phyloP scores from a whole-genome alignment of 1,284 basidiomycete species.

The Dichomitus squalens region DNA sequence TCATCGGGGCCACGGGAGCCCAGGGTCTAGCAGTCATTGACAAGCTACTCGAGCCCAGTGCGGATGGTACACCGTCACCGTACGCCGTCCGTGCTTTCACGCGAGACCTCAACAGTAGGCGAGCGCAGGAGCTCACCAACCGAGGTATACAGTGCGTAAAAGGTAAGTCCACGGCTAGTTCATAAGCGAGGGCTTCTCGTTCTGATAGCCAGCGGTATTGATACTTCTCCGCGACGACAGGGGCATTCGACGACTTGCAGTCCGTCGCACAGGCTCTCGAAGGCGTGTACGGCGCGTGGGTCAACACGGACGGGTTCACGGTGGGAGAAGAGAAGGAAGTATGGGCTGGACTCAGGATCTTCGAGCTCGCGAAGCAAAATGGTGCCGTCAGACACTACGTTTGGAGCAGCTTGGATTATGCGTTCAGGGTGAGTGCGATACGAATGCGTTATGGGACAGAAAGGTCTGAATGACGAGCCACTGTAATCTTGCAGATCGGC shows the following conservation, averaged over 20 bases:
- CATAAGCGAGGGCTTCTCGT: background rate
- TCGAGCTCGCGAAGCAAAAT: slow-evolving; percentile 46
- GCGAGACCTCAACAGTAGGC: slow-evolving; percentile 39
- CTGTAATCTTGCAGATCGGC: slow-evolving; percentile 30
- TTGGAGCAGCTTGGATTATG: slow-evolving; percentile 50
- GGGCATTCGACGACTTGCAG: slow-evolving; percentile 34
- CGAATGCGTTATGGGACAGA: background rate
- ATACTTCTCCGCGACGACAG: no score
- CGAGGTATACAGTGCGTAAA: slow-evolving; percentile 45
- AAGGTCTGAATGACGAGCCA: background rate
- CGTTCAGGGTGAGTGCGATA: slow-evolving; percentile 41
- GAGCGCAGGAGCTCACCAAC: slow-evolving; percentile 40
- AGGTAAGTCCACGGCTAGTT: slow-evolving; percentile 33
- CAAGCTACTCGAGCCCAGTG: slow-evolving; percentile 39
- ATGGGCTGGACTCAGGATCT: slow-evolving; percentile 46
- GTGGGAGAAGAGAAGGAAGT: slow-evolving; percentile 47
- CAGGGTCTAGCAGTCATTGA: slow-evolving; percentile 51
- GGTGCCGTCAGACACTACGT: slow-evolving; percentile 45
- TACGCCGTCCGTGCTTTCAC: slow-evolving; percentile 51
- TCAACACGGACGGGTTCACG: slow-evolving; percentile 51
- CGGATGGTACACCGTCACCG: slow-evolving; percentile 44
- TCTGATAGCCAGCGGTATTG: background rate
- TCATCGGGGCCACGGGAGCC: slow-evolving; percentile 54
- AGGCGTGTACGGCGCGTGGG: slow-evolving; percentile 47
- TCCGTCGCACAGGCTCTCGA: slow-evolving; percentile 38